These are phyloP conservation scores for Yamadazyma paraphyllophila DNA, from an alignment of 805 yeast genomes.

Conservation along the genomic window DNA sequence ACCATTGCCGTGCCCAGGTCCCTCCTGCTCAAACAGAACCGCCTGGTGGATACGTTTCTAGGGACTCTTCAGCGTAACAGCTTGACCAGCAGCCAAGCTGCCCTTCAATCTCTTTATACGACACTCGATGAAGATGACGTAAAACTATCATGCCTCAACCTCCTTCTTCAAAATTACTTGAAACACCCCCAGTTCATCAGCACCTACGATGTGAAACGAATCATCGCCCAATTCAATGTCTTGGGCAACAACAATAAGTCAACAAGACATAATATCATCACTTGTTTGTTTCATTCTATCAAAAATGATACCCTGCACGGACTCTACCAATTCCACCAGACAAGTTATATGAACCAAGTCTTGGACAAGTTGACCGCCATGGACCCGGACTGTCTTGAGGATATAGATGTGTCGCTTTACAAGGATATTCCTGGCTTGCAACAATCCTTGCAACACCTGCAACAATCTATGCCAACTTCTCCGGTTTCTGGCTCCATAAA, in stretches of 20 bases:
- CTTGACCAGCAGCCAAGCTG: neutral
- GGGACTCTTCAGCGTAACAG: conserved; percentile 1
- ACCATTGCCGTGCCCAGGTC: neutral
- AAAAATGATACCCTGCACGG: conserved; percentile 2
- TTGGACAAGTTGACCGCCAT: neutral
- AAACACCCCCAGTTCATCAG: conserved; percentile 10
- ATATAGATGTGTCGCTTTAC: neutral
- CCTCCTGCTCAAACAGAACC: neutral
- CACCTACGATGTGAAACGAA: conserved; percentile 7
- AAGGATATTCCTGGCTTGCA: neutral
- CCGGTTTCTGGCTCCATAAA: too few relatives aligned
- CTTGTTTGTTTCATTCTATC: conserved; percentile 9
- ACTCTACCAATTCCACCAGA: neutral
- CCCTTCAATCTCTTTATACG: conserved; percentile 1
- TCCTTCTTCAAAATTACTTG: conserved; percentile 8
- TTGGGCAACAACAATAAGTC: neutral
- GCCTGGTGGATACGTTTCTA: conserved; percentile 2
- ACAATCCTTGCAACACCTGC: too few relatives aligned
- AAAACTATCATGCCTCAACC: conserved; percentile 12
- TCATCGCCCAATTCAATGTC: conserved; percentile 6
- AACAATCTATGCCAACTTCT: too few relatives aligned
- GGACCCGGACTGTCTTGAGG: neutral
- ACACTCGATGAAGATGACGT: neutral
- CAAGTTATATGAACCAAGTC: neutral
- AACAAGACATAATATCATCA: neutral